Base-by-base conservation (phyloP, 208 protist genomes). In the Zelonia costaricensis region DNA sequence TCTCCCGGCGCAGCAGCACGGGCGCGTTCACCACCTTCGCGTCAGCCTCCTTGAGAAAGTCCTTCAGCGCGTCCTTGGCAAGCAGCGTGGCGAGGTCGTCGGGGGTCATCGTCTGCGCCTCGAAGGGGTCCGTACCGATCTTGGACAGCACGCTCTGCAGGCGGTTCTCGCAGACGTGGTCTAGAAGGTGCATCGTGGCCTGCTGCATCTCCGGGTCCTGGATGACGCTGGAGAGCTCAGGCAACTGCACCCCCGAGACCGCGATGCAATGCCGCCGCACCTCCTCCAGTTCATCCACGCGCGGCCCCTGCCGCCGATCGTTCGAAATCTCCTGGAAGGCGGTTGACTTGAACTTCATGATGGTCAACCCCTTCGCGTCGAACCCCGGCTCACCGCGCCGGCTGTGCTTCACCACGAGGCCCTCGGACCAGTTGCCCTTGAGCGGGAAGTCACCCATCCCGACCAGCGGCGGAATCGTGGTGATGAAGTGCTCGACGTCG, bases 391-490 rank as follows among this genome's bases (percentile, higher is more conserved):
- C 69, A 25, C 89, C 85, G 23, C 83, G 84, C n/a, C 73, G 61
- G 23, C 47, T 30, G 68, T 92, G 85, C 64, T 84, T 87, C 36
- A 95, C 86, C 0, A 94, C 88, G 49, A 94, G 67, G 13, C 88
- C 88, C 66, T 94, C 88, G 15, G 88, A 72, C 82, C 84, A 91
- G 65, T 94, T 94, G 1, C 79, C 81, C 52, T 76, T 71, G 12
- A 94, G 72, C 49, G 83, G 83, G 64, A 84, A 91, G 71, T 94
- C 82, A 30, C 85, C 85, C 82, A 92, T 90, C n/a, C 88, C 88
- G 12, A 94, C 78, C 52, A 88, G 75, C 15, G 84, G 68, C 10
- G 88, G 88, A 39, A 94, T 83, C 5, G 83, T 88, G 22, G 88
- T 94, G 39, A 80, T 58, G 51, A 94, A 94, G 59, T 63, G 39